These are phyloP conservation scores for Coffea humblotiana DNA, from an alignment of 305 asterid genomes.

Conservation along the genomic window DNA sequence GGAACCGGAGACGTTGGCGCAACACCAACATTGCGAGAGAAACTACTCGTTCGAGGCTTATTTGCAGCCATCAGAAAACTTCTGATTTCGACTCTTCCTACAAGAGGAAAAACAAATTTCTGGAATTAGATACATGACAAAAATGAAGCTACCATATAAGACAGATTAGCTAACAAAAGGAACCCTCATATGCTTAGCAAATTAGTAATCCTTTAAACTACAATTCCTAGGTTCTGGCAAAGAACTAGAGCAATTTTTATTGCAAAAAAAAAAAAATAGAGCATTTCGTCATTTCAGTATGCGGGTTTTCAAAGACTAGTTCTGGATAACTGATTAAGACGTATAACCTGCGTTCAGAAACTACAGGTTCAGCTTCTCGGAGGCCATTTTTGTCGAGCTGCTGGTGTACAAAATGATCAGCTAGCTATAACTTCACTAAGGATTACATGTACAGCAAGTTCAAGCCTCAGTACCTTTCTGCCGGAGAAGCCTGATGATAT, in stretches of 20 bases:
- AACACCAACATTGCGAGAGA: slow-evolving; percentile 65
- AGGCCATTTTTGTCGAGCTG: slow-evolving; percentile 25
- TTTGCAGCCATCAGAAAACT: slow-evolving; percentile 53
- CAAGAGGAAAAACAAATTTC: background rate
- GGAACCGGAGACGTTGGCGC: slow-evolving; percentile 57
- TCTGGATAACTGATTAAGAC: background rate
- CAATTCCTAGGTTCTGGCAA: background rate
- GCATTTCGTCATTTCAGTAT: background rate
- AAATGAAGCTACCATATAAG: background rate
- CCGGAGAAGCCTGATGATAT: background rate
- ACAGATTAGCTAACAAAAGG: background rate
- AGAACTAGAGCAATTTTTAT: background rate
- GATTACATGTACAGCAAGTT: background rate
- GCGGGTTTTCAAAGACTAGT: background rate
- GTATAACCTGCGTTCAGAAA: background rate
- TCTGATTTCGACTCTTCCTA: slow-evolving; percentile 4
- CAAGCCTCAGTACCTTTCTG: background rate
- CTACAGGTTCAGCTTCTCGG: background rate
- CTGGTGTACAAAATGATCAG: slow-evolving; percentile 3
- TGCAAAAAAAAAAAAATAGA: background rate
- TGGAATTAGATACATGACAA: background rate
- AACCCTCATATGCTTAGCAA: background rate
- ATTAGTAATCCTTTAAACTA: background rate
- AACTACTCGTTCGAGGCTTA: slow-evolving; percentile 68
- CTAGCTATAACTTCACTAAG: background rate